Percentiles rank a stretch among this genome's conserved stretches.
phyloP scores from a whole-genome alignment of 192 early-diverging fungal species.

The Backusella mclennaniae region DNA sequence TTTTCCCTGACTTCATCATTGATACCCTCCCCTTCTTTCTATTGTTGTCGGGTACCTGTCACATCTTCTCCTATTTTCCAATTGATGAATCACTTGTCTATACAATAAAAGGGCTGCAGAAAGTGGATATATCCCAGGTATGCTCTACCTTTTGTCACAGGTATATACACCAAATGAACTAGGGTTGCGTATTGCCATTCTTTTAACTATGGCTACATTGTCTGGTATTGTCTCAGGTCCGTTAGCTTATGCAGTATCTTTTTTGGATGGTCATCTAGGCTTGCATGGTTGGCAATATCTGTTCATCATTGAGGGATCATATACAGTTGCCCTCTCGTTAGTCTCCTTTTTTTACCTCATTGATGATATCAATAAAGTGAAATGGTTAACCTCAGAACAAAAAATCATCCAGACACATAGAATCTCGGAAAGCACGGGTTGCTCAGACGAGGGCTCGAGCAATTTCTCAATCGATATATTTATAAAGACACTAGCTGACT shows the following conservation, averaged over 20 bases:
- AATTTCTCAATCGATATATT: not conserved
- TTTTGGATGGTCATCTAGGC: slow-evolving; percentile 48
- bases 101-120: slow-evolving; percentile 55
- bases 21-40: not conserved
- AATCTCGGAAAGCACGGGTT: not conserved
- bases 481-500: not conserved
- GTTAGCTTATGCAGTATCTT: slow-evolving; percentile 54
- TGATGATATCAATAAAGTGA: slow-evolving; percentile 9
- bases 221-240: slow-evolving; percentile 59
- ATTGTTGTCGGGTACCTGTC: not conserved
- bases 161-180: slow-evolving; percentile 69
- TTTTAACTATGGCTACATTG: slow-evolving; percentile 45
- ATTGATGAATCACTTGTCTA: slow-evolving; percentile 21
- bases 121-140: slow-evolving; percentile 72
- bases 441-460: not conserved
- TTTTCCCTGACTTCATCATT: not conserved
- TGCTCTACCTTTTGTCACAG: slow-evolving; percentile 67
- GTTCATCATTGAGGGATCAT: slow-evolving; percentile 70
- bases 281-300: slow-evolving; percentile 70
- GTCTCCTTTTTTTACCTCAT: slow-evolving; percentile 48
- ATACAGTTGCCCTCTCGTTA: slow-evolving; percentile 54
- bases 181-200: slow-evolving; percentile 53
- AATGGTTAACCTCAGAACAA: slow-evolving; percentile 25
- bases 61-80: slow-evolving; percentile 6
- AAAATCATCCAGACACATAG: slow-evolving; percentile 19